Conservation (phyloP, 306 rosid genomes). For the Canavalia gladiata region DNA sequence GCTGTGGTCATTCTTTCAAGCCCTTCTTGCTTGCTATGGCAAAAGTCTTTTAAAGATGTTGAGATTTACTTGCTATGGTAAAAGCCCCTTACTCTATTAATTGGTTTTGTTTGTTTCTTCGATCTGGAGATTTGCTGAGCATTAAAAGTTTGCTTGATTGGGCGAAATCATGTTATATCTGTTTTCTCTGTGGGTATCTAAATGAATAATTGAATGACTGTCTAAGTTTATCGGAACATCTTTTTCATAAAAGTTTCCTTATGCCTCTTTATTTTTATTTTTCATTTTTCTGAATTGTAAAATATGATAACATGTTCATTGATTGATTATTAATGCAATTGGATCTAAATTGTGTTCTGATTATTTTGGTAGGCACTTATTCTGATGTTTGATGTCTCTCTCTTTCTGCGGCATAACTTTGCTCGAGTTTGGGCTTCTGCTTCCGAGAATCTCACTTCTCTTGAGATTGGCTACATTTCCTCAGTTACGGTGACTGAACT, state of each 20-base stretch:
- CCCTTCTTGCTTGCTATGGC: slow-evolving; percentile 25
- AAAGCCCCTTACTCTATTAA: neutral
- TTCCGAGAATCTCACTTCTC: slow-evolving; percentile 77
- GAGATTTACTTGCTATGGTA: slow-evolving; percentile 12
- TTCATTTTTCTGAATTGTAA: neutral
- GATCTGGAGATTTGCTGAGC: slow-evolving; percentile 11
- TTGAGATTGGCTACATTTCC: slow-evolving; percentile 89
- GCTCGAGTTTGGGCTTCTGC: slow-evolving; percentile 86
- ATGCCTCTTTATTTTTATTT: neutral
- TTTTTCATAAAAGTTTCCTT: neutral
- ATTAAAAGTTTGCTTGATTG: slow-evolving; percentile 20
- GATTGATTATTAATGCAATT: slow-evolving; percentile 17
- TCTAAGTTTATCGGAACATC: slow-evolving; percentile 1
- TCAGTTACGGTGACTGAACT: slow-evolving; percentile 85
- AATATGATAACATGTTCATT: slow-evolving; percentile 28
- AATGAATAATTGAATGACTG: slow-evolving; percentile 14
- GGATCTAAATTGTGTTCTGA: slow-evolving; percentile 45
- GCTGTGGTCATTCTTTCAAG: neutral
- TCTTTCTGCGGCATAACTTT: slow-evolving; percentile 74
- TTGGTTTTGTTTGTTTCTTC: neutral
- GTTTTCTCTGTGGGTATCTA: neutral
- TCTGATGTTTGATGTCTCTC: slow-evolving; percentile 92
- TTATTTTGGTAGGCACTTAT: slow-evolving; percentile 66
- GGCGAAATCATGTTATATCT: neutral
- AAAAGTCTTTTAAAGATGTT: neutral